A percentile compares a stretch with the other conserved stretches of the same genome.
These are phyloP conservation scores for Secale cereale DNA, from an alignment of 176 grass and related monocot species.

Conservation along the genomic window DNA sequence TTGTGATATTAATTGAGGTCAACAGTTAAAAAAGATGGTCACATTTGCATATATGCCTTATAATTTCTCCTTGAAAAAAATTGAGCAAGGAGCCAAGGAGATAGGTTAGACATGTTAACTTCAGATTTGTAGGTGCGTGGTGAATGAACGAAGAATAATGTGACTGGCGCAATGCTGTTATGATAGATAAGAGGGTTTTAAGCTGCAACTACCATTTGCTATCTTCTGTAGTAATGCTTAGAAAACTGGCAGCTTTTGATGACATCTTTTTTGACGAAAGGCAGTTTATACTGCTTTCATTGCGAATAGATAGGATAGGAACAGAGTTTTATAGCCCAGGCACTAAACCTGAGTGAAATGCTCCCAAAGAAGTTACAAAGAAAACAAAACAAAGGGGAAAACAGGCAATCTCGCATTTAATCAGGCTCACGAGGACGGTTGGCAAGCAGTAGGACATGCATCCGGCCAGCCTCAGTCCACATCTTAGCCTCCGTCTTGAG, in stretches of 20 bases:
- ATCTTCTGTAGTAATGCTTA: neutral
- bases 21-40: neutral
- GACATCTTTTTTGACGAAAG: neutral
- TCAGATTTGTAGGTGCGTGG: neutral
- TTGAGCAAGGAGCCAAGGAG: conserved; percentile 1
- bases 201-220: neutral
- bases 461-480: too few relatives aligned
- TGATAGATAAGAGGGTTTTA: neutral
- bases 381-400: too few relatives aligned
- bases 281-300: too few relatives aligned
- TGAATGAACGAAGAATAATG: neutral
- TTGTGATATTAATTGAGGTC: neutral
- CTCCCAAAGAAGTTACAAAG: too few relatives aligned
- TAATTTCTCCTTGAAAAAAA: neutral
- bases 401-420: too few relatives aligned
- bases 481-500: too few relatives aligned
- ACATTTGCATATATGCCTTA: neutral
- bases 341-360: too few relatives aligned
- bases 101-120: neutral
- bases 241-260: neutral
- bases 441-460: too few relatives aligned
- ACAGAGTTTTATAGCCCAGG: too few relatives aligned
- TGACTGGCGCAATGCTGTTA: neutral
- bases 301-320: too few relatives aligned
- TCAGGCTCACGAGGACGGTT: too few relatives aligned